A percentile compares a stretch with the other conserved stretches of the same genome.
Conservation (phyloP, 345 rosid species). For the Angophora floribunda region DNA sequence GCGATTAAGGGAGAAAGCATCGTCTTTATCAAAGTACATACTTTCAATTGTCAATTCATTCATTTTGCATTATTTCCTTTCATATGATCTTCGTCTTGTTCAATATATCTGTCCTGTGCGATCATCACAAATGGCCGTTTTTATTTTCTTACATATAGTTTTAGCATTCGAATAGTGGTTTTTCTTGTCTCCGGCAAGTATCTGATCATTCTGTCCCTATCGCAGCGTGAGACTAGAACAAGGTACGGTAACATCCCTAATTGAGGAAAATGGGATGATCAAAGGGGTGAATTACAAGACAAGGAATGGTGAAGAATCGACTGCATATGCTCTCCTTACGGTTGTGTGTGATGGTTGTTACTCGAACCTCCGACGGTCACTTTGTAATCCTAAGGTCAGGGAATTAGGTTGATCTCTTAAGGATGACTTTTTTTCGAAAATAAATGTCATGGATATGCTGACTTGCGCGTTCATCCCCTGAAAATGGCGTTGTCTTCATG, state of each 20-base stretch:
- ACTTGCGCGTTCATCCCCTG: background rate
- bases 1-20: background rate
- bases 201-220: background rate
- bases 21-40: background rate
- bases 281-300: conserved; percentile 5
- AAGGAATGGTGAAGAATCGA: background rate
- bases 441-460: background rate
- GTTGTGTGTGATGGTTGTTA: conserved; percentile 11
- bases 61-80: background rate
- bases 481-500: background rate
- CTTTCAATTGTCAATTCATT: background rate
- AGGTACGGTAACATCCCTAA: conserved; percentile 8
- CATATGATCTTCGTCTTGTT: background rate
- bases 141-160: background rate
- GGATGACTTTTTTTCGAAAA: background rate
- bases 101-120: background rate
- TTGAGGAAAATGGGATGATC: conserved; percentile 6
- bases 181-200: background rate
- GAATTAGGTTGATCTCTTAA: background rate
- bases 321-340: background rate
- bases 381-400: conserved; percentile 8
- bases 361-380: conserved; percentile 6
- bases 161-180: background rate
- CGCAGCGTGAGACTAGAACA: conserved; percentile 5
- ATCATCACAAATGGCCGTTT: background rate